Percentiles rank a stretch among this genome's conserved stretches.
Evolutionary conservation across 352 stramenopile species (phyloP).

Genomic region (Phytopythium montanum): DNA sequence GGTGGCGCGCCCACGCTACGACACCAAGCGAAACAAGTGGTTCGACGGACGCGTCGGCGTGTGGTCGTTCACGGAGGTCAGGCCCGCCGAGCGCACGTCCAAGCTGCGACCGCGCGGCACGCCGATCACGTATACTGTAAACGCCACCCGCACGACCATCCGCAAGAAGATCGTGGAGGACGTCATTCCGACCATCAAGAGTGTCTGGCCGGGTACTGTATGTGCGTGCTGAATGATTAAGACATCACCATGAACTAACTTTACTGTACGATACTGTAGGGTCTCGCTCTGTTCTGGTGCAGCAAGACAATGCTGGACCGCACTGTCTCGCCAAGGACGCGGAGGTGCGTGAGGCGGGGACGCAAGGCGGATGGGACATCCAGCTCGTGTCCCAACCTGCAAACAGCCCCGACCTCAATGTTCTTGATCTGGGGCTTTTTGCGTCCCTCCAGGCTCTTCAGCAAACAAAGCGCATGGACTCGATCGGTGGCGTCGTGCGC

Average conservation of each 20-base stretch:
- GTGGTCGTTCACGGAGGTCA: constrained; percentile 9
- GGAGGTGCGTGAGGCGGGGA: background rate
- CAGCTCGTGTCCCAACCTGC: constrained; percentile 11
- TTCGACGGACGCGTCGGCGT: constrained; percentile 18
- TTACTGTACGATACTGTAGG: background rate
- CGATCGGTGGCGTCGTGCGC: constrained; percentile 6
- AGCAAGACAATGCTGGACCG: constrained; percentile 6
- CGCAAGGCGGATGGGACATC: constrained; percentile 4
- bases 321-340: background rate
- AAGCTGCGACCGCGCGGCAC: constrained; percentile 1
- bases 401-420: constrained; percentile 18
- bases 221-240: no score
- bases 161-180: constrained; percentile 5
- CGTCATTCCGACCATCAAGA: constrained; percentile 10
- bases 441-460: constrained; percentile 15
- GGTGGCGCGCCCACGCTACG: constrained; percentile 10
- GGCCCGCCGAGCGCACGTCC: background rate
- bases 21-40: constrained; percentile 3
- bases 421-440: constrained; percentile 21
- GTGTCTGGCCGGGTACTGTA: background rate
- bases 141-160: background rate
- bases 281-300: background rate
- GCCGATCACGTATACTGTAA: background rate
- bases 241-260: no score
- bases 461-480: constrained; percentile 7